Evolutionary conservation across 2,329 filamentous ascomycete species (phyloP).

Genomic region (Pseudohalonectria lignicola): DNA sequence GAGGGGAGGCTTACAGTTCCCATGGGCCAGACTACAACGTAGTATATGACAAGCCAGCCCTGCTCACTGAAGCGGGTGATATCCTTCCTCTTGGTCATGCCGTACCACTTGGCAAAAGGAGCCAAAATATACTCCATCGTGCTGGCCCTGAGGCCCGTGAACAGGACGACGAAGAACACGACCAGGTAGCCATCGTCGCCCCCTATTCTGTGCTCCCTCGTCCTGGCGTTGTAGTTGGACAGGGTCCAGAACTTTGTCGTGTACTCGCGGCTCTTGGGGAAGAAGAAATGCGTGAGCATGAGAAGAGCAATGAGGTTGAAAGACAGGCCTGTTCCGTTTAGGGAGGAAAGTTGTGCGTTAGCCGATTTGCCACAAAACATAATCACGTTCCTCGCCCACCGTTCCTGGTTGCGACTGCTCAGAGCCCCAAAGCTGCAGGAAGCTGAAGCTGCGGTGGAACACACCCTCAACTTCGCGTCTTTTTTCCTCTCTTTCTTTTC

Average conservation of each 20-base stretch:
- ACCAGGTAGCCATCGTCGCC: conserved; percentile 72
- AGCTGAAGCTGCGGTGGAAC: too few species aligned
- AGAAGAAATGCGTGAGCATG: conserved; percentile 68
- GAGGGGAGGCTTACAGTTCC: conserved; percentile 57
- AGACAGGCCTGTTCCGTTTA: conserved; percentile 64
- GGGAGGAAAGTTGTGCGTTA: conserved; percentile 1
- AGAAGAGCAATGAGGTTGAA: conserved; percentile 78
- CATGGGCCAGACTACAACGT: conserved; percentile 67
- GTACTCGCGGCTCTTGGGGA: conserved; percentile 66
- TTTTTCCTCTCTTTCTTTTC: too few species aligned
- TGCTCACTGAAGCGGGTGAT: conserved; percentile 85
- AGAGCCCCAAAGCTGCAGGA: too few species aligned
- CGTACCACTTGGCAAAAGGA: conserved; percentile 62
- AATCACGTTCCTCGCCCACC: too few species aligned
- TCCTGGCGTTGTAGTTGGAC: conserved; percentile 65
- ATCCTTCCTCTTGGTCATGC: conserved; percentile 66
- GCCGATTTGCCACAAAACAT: too few species aligned
- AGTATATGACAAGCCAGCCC: conserved; percentile 82
- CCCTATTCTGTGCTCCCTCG: conserved; percentile 64
- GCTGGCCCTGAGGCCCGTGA: conserved; percentile 76
- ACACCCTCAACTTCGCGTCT: too few species aligned
- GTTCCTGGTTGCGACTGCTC: too few species aligned
- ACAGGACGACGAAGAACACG: conserved; percentile 66
- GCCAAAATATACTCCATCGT: conserved; percentile 80
- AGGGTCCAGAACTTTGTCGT: conserved; percentile 85